These are phyloP conservation scores for Thielaviopsis euricoi DNA, from an alignment of 2,329 filamentous ascomycete genomes.

Conservation along the genomic window DNA sequence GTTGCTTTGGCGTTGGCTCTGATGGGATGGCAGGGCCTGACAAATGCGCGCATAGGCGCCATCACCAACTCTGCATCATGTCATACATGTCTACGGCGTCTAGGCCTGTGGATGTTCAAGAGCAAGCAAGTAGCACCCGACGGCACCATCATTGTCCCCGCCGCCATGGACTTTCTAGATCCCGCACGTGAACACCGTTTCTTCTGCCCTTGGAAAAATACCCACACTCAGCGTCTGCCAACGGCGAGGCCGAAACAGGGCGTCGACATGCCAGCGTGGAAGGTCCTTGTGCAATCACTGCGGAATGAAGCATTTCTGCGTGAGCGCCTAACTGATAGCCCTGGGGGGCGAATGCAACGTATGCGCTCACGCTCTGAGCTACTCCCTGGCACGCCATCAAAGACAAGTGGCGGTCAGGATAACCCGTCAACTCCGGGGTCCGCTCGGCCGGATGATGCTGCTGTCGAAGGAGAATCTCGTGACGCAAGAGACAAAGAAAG, in stretches of 20 bases:
- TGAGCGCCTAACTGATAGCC: slow-evolving; percentile 3
- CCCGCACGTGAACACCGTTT: slow-evolving; percentile 59
- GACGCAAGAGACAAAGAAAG: slow-evolving; percentile 52
- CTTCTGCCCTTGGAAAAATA: slow-evolving; percentile 68
- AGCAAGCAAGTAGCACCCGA: slow-evolving; percentile 47
- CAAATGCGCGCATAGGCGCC: slow-evolving; percentile 35
- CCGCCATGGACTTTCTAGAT: slow-evolving; percentile 51
- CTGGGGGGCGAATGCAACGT: slow-evolving; percentile 5
- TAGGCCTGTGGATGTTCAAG: slow-evolving; percentile 90
- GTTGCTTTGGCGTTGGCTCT: slow-evolving; percentile 53
- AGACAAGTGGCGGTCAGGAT: slow-evolving; percentile 15
- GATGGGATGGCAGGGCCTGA: slow-evolving; percentile 59
- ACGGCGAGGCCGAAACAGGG: slow-evolving; percentile 20
- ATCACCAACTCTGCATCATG: slow-evolving; percentile 64
- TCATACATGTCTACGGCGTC: slow-evolving; percentile 67
- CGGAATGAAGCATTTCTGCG: slow-evolving; percentile 42
- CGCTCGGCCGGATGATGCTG: slow-evolving; percentile 16
- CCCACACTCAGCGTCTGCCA: slow-evolving; percentile 36
- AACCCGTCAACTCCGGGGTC: neutral
- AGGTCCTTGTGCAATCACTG: slow-evolving; percentile 34
- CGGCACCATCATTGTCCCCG: slow-evolving; percentile 36
- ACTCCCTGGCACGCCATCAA: neutral
- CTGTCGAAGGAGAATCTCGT: slow-evolving; percentile 20
- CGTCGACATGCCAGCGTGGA: slow-evolving; percentile 34
- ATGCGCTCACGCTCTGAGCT: slow-evolving; percentile 9